Percentiles rank a stretch among this genome's conserved stretches.
Evolutionary conservation across 139 green algal genomes (phyloP).

Genomic region (Cymbomonas tetramitiformis): DNA sequence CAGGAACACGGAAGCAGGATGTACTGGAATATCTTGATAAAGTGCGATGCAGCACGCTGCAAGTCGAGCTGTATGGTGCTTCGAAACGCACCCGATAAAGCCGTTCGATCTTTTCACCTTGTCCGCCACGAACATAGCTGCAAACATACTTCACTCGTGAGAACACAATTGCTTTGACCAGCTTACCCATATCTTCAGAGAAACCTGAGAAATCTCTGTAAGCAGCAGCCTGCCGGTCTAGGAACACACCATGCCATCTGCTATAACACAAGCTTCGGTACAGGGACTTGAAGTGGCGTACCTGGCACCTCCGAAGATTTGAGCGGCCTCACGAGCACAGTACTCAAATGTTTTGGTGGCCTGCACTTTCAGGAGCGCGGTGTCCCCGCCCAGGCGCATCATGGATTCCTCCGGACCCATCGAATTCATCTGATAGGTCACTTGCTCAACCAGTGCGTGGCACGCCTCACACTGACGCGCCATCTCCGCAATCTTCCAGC

Average conservation of each 20-base stretch:
- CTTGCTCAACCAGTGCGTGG: slow-evolving; percentile 20
- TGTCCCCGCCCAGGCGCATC: slow-evolving; percentile 11
- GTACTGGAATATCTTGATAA: too few species aligned
- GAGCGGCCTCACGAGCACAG: slow-evolving; percentile 19
- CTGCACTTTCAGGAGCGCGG: slow-evolving; percentile 19
- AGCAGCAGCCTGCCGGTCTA: too few species aligned
- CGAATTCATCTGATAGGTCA: slow-evolving; percentile 25
- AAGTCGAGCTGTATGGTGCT: too few species aligned
- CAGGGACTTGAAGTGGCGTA: too few species aligned
- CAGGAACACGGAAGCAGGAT: too few species aligned
- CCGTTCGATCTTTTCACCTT: slow-evolving; percentile 24
- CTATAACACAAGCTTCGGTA: too few species aligned
- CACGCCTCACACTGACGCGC: slow-evolving; percentile 3
- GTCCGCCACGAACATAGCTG: slow-evolving; percentile 24
- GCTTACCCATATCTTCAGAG: too few species aligned
- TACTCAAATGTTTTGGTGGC: slow-evolving; percentile 16
- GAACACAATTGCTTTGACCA: too few species aligned
- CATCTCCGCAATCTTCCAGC: slow-evolving; percentile 21
- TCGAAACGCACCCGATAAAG: slow-evolving; percentile 17
- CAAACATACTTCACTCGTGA: too few species aligned
- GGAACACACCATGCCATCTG: too few species aligned
- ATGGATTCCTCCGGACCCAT: slow-evolving; percentile 12
- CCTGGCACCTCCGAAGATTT: slow-evolving; percentile 20
- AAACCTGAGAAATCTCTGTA: too few species aligned
- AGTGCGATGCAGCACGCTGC: too few species aligned